phyloP scores from a whole-genome alignment of 2,329 filamentous ascomycete species.

The Penicillium sp. region DNA sequence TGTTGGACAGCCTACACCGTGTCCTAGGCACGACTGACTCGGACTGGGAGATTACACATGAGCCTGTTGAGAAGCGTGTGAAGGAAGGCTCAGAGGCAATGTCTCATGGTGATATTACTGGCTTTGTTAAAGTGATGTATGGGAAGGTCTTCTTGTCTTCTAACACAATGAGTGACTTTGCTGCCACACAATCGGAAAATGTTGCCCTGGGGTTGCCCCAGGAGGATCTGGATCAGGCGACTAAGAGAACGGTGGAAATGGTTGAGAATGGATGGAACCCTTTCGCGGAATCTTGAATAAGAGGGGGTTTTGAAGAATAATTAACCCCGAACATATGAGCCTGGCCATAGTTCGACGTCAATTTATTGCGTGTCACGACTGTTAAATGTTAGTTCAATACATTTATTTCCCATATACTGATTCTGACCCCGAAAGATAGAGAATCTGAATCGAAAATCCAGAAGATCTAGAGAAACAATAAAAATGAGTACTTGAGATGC shows the following conservation, averaged over 20 bases:
- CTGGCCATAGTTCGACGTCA: no score
- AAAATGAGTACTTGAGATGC: no score
- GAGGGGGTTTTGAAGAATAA: no score
- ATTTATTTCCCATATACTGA: no score
- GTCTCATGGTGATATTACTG: conserved; percentile 6
- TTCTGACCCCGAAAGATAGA: no score
- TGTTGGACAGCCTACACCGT: conserved; percentile 62
- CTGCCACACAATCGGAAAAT: conserved; percentile 11
- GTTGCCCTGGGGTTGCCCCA: conserved; percentile 7
- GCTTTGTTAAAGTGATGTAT: conserved; percentile 16
- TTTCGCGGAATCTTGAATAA: conserved; percentile 7
- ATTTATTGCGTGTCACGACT: no score
- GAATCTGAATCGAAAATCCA: no score
- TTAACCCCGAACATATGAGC: no score
- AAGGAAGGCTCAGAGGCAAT: conserved; percentile 13
- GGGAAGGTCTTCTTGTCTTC: conserved; percentile 5
- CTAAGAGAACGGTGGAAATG: conserved; percentile 19
- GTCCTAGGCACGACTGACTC: conserved; percentile 59
- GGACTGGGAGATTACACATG: conserved; percentile 56
- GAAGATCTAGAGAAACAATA: no score
- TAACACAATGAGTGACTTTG: conserved; percentile 13
- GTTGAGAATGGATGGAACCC: conserved; percentile 19
- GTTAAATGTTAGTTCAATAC: no score
- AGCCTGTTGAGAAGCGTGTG: conserved; percentile 13
- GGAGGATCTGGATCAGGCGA: conserved; percentile 21